Evolutionary conservation across 129 eudicot genomes (phyloP), one percentile per base, ranked within the genome.

Genomic region (Artemisia argyi): DNA sequence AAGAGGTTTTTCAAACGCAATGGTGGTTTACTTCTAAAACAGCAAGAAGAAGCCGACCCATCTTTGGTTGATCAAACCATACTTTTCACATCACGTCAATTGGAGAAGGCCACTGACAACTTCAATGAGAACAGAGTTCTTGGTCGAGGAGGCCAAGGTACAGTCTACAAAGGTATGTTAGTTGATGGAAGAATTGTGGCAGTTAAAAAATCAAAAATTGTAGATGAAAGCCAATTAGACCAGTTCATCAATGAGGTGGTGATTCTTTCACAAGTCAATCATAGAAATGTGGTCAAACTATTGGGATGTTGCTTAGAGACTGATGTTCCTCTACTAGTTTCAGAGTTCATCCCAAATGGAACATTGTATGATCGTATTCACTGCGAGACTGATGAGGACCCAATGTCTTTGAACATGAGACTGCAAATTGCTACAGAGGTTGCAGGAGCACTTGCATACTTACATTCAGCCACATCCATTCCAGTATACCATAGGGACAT

Each of bases 111-210:
- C 0, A 80, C 77, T 0, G 73, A 80, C 51, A 8, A 80, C 48
- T 80, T 74, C 48, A 80, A 69, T 11, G 62, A 68, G 11, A 75
- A 80, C 0, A 66, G 69, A 47, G 61, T 80, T 66, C 59, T 80
- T 3, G 84, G 84, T 12, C 50, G 62, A 46, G 84, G 84, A 52
- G 80, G 80, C 3, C 84, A 80, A 69, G 83, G 79, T 39, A 79
- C 83, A 2, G 75, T 73, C 0, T 79, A 24, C 54, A 68, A 79
- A 39, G 83, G 76, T 1, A 80, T 80, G 80, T 32, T 69, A 11
- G 13, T 28, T 28, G 32, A 28, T 28, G 32, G 32, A 28, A 28
- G 32, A 0, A 28, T 28, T 28, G 32, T 28, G 0, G 32, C 32
- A 24, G 32, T 3, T 28, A 3, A 28, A 3, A 28, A 28, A 28